These are phyloP conservation scores for Vitis hybrid DNA, from an alignment of 177 flowering plant genomes.

Conservation along the genomic window DNA sequence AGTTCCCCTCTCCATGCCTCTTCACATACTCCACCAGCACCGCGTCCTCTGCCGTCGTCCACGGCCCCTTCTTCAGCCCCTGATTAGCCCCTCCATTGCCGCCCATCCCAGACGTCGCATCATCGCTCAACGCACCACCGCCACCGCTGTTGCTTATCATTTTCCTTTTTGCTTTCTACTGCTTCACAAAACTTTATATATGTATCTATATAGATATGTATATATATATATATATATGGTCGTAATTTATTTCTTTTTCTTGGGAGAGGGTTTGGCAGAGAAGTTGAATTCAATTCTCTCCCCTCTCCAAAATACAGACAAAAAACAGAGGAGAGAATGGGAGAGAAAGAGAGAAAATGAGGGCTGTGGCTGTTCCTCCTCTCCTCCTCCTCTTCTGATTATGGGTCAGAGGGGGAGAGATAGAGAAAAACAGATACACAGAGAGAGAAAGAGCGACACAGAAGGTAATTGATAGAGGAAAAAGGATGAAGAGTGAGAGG, in stretches of 20 bases:
- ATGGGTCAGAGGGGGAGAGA: not conserved
- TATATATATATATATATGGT: not conserved
- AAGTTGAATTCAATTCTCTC: constrained; percentile 12
- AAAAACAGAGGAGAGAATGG: constrained; percentile 3
- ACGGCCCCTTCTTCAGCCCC: constrained; percentile 55
- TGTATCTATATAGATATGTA: not conserved
- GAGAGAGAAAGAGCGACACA: constrained; percentile 1
- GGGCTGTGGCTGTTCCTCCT: not conserved
- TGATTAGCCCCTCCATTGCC: not conserved
- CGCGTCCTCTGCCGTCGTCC: constrained; percentile 56
- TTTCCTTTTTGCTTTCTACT: not conserved
- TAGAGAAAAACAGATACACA: constrained; percentile 17
- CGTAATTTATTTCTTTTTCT: not conserved
- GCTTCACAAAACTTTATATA: not conserved
- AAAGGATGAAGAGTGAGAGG: too few relatives aligned
- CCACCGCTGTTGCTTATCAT: not conserved
- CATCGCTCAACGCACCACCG: not conserved
- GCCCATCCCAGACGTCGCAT: not conserved
- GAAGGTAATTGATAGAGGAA: too few relatives aligned
- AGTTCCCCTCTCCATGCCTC: constrained; percentile 60
- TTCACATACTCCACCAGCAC: constrained; percentile 50
- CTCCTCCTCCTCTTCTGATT: not conserved
- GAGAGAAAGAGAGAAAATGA: constrained; percentile 11
- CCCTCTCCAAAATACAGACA: constrained; percentile 14
- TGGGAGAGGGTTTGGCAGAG: not conserved